A percentile compares a stretch with the other conserved stretches of the same genome.
Evolutionary conservation across 495 filamentous ascomycete species (phyloP).

Genomic region (Penicillium manginii): DNA sequence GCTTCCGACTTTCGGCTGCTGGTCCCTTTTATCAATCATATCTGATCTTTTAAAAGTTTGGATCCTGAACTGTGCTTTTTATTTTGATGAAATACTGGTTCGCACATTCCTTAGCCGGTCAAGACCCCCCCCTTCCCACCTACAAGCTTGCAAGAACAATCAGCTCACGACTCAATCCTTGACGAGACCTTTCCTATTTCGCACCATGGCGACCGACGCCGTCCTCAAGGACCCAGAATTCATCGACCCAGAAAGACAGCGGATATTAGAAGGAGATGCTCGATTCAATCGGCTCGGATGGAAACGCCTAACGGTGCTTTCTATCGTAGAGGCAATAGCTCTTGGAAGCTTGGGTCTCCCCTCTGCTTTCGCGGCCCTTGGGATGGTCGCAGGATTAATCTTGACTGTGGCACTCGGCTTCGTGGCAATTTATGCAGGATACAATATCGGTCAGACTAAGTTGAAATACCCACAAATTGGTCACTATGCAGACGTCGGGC

Average conservation of each 20-base stretch:
- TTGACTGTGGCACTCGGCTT: conserved; percentile 61
- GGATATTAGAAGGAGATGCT: conserved; percentile 11
- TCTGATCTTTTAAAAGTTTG: neutral
- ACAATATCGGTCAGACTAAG: conserved; percentile 73
- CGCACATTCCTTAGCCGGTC: too few relatives aligned
- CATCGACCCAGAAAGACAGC: conserved; percentile 5
- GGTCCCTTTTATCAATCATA: conserved; percentile 3
- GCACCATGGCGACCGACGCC: neutral
- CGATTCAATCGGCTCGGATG: conserved; percentile 40
- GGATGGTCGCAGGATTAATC: conserved; percentile 59
- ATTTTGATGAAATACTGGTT: too few relatives aligned
- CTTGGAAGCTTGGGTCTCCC: conserved; percentile 64
- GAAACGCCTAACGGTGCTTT: conserved; percentile 39
- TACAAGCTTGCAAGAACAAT: neutral
- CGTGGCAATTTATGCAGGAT: conserved; percentile 70
- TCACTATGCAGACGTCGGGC: conserved; percentile 67
- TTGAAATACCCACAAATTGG: conserved; percentile 62
- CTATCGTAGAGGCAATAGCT: conserved; percentile 67
- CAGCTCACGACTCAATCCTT: neutral
- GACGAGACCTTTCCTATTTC: neutral
- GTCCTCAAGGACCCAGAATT: conserved; percentile 1
- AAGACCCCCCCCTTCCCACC: neutral
- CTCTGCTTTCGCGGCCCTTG: conserved; percentile 59
- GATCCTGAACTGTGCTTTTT: neutral
- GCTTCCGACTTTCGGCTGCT: neutral